These are phyloP conservation scores for Colletotrichum sp. DNA, from an alignment of 2,329 filamentous ascomycete genomes.

Conservation along the genomic window DNA sequence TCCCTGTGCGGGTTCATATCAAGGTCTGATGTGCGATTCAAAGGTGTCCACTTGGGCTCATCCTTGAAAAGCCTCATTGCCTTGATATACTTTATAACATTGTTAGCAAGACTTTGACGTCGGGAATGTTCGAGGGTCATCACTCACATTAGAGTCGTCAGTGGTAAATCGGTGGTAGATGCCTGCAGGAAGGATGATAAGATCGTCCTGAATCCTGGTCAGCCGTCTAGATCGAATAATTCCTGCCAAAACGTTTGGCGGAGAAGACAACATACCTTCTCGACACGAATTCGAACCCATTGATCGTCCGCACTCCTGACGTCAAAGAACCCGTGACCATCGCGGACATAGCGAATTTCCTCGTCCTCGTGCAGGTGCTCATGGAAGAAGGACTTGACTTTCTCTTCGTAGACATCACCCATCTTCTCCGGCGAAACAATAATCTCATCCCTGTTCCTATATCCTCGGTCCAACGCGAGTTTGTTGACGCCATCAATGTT, in stretches of 20 bases:
- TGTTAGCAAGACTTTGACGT: background rate
- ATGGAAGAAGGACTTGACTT: constrained; percentile 91
- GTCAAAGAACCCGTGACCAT: constrained; percentile 91
- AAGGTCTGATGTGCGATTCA: constrained; percentile 81
- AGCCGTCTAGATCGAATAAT: background rate
- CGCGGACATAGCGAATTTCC: constrained; percentile 94
- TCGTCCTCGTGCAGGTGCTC: constrained; percentile 99
- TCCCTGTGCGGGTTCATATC: constrained; percentile 81
- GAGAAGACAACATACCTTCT: constrained; percentile 60
- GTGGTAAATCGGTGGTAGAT: constrained; percentile 99
- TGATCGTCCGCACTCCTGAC: constrained; percentile 82
- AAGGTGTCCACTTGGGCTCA: constrained; percentile 95
- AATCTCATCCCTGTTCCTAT: constrained; percentile 96
- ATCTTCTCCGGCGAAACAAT: constrained; percentile 85
- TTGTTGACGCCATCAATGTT: constrained; percentile 71
- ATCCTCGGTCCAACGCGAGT: constrained; percentile 77
- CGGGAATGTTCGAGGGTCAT: background rate
- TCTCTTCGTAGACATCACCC: constrained; percentile 88
- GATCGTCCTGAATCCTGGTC: constrained; percentile 61
- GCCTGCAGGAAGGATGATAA: constrained; percentile 91
- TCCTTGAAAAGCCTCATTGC: constrained; percentile 98
- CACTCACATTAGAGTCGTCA: constrained; percentile 84
- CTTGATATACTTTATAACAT: constrained; percentile 77
- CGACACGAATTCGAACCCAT: constrained; percentile 87
- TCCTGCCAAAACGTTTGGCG: background rate